Percentiles rank a stretch among this genome's conserved stretches.
phyloP scores from a whole-genome alignment of 176 grass and related monocot genomes.

The Phragmites australis region DNA sequence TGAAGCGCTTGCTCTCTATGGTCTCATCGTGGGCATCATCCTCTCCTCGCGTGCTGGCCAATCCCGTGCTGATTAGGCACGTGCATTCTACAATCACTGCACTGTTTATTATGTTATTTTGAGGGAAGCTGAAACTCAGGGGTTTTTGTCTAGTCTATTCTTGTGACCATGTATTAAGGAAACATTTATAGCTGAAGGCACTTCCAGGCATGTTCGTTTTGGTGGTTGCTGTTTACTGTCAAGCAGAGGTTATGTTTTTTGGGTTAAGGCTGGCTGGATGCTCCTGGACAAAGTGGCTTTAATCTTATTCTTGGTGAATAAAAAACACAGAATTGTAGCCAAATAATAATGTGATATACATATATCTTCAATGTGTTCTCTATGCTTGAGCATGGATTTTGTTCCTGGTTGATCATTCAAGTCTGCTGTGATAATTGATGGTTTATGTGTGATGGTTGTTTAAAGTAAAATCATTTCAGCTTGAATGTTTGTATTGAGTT shows the following conservation, averaged over 20 bases:
- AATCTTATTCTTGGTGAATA: constrained; percentile 49
- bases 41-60: constrained; percentile 78
- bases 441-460: background rate
- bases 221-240: constrained; percentile 30
- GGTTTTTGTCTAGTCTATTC: constrained; percentile 48
- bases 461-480: background rate
- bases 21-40: constrained; percentile 80
- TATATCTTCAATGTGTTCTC: background rate
- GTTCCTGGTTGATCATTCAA: background rate
- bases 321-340: constrained; percentile 54
- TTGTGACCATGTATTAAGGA: constrained; percentile 46
- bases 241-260: constrained; percentile 39
- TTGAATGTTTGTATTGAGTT: background rate
- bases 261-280: constrained; percentile 42
- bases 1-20: constrained; percentile 72
- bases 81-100: background rate
- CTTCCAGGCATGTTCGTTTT: constrained; percentile 37
- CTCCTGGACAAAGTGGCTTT: constrained; percentile 38
- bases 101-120: constrained; percentile 37
- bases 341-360: constrained; percentile 49
- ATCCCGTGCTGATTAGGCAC: constrained; percentile 63
- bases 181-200: constrained; percentile 39
- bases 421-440: background rate
- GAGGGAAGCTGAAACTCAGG: constrained; percentile 33
- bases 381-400: background rate